phyloP scores from a whole-genome alignment of 2,329 filamentous ascomycete species.

The Drechslerella coelobrocha region DNA sequence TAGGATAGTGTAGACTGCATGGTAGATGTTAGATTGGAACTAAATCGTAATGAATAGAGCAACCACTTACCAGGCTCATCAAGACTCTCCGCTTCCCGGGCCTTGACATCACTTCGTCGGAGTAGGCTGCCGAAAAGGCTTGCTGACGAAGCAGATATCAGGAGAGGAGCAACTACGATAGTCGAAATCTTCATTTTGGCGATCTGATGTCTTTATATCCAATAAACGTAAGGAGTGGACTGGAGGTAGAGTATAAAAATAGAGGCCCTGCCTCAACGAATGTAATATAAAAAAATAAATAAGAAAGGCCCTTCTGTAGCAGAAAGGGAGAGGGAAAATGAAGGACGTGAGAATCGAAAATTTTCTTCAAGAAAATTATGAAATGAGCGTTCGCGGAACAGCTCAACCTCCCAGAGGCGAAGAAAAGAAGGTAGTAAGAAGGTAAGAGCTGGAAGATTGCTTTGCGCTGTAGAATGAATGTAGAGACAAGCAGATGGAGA shows the following conservation, averaged over 20 bases:
- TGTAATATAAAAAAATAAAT: conserved; percentile 26
- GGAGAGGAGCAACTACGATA: conserved; percentile 37
- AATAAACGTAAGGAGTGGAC: conserved; percentile 4
- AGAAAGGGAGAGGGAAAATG: too few species aligned
- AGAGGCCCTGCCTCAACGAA: conserved; percentile 50
- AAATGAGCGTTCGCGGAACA: conserved; percentile 50
- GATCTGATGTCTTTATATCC: not conserved
- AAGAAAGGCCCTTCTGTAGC: too few species aligned
- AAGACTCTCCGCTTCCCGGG: conserved; percentile 25
- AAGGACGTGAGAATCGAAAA: conserved; percentile 5
- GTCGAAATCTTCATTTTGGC: conserved; percentile 39
- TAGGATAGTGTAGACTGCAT: conserved; percentile 18
- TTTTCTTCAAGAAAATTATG: conserved; percentile 8
- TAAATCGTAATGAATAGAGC: not conserved
- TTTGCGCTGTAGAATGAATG: conserved; percentile 43
- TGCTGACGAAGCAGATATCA: conserved; percentile 34
- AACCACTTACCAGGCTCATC: conserved; percentile 35
- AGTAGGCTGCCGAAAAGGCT: conserved; percentile 33
- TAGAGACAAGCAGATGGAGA: not conserved
- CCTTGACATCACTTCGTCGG: conserved; percentile 28
- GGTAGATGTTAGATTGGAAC: not conserved
- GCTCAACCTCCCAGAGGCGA: conserved; percentile 49
- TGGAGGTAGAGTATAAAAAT: not conserved
- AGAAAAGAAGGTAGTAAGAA: conserved; percentile 17
- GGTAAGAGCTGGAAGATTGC: conserved; percentile 17